These are phyloP conservation scores for Calonectria pteridis DNA, from an alignment of 2,329 filamentous ascomycete species.

Conservation along the genomic window DNA sequence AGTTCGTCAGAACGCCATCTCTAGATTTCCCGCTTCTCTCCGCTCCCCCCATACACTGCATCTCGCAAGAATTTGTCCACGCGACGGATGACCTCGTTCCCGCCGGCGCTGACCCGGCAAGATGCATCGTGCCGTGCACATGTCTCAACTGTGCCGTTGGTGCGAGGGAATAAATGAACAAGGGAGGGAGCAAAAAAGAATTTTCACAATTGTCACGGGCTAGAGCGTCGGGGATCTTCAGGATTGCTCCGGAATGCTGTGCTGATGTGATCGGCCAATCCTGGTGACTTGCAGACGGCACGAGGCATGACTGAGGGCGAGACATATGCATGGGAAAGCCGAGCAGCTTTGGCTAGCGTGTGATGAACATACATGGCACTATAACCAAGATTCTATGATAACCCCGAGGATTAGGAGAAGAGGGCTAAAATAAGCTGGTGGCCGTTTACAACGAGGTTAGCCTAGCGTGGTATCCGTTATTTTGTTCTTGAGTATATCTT, in stretches of 20 bases:
- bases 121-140: not conserved
- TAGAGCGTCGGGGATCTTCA: not conserved
- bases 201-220: not conserved
- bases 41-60: not conserved
- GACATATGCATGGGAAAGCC: constrained; percentile 3
- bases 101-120: not conserved
- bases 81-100: not conserved
- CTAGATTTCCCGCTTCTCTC: not conserved
- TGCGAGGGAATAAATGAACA: not conserved
- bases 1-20: not conserved
- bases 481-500: not conserved
- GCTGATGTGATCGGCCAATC: not conserved
- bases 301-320: not conserved
- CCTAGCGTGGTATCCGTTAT: not conserved
- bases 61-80: not conserved
- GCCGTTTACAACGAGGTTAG: not conserved
- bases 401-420: not conserved
- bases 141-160: not conserved
- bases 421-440: not conserved
- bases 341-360: not conserved
- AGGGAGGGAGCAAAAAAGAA: not conserved
- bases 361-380: not conserved
- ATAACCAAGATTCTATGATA: not conserved
- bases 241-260: not conserved
- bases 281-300: not conserved